Evolutionary conservation across 2,329 filamentous ascomycete genomes (phyloP).

Genomic region (Madurella mycetomatis): DNA sequence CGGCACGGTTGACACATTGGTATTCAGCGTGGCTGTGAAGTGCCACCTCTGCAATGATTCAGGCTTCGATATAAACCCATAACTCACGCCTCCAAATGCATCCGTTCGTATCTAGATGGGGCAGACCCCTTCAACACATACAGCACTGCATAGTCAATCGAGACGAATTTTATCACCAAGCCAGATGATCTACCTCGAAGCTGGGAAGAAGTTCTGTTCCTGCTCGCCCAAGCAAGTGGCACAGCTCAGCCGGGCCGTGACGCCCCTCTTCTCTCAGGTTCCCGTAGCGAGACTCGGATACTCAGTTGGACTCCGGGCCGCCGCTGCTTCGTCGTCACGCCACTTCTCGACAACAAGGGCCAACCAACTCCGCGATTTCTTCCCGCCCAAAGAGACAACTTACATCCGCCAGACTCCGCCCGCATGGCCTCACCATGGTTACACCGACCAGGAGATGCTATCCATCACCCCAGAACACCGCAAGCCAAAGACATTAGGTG

Average conservation of each 20-base stretch:
- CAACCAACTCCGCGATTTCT: constrained; percentile 53
- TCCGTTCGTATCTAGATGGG: not conserved
- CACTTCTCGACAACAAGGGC: constrained; percentile 48
- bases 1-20: not conserved
- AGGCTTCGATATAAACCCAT: not conserved
- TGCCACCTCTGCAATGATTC: not conserved
- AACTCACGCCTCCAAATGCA: not conserved
- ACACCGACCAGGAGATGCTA: constrained; percentile 75
- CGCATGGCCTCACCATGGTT: constrained; percentile 68
- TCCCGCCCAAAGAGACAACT: constrained; percentile 56
- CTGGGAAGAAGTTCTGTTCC: constrained; percentile 27
- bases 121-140: not conserved
- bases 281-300: constrained; percentile 18
- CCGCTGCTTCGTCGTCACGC: constrained; percentile 29
- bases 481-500: constrained; percentile 64
- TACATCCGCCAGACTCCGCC: constrained; percentile 59
- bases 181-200: constrained; percentile 29
- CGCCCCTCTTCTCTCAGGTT: constrained; percentile 14
- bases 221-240: constrained; percentile 28
- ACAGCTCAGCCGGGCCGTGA: constrained; percentile 25
- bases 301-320: constrained; percentile 28
- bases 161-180: not conserved
- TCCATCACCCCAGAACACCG: constrained; percentile 72
- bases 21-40: not conserved
- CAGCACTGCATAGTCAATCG: not conserved